phyloP scores from a whole-genome alignment of 2,329 filamentous ascomycete species.

The Scytalidium sp. region DNA sequence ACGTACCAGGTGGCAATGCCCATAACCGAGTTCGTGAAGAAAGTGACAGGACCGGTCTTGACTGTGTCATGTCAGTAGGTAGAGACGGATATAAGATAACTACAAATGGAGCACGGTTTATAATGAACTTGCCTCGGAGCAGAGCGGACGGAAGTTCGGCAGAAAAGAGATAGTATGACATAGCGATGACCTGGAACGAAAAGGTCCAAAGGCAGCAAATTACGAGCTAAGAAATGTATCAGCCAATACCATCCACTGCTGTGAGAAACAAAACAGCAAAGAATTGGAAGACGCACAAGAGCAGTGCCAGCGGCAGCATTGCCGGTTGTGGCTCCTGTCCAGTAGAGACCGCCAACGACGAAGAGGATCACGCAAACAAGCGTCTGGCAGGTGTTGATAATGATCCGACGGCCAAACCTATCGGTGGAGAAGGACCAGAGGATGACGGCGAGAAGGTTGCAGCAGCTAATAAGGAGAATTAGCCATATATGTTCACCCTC shows the following conservation, averaged over 20 bases:
- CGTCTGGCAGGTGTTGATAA: not conserved
- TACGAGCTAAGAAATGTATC: not conserved
- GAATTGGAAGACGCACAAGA: not conserved
- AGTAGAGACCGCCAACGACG: not conserved
- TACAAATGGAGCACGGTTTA: not conserved
- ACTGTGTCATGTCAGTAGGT: not conserved
- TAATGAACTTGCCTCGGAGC: not conserved
- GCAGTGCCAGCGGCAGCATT: not conserved
- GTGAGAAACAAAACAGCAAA: not conserved
- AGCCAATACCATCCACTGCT: not conserved
- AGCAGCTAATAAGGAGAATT: not conserved
- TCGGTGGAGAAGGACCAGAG: not conserved
- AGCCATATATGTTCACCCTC: not conserved
- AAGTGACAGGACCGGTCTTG: not conserved
- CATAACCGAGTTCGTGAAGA: not conserved
- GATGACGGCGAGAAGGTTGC: not conserved
- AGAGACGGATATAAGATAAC: not conserved
- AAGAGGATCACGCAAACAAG: not conserved
- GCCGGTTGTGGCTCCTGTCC: not conserved
- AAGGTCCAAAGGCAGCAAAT: not conserved
- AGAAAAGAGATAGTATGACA: not conserved
- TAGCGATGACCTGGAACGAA: not conserved
- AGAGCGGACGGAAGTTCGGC: not conserved
- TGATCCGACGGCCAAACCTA: constrained; percentile 2
- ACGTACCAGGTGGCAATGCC: not conserved